These are phyloP conservation scores for Coniochaeta sp. DNA, from an alignment of 2,329 filamentous ascomycete genomes.

Conservation along the genomic window DNA sequence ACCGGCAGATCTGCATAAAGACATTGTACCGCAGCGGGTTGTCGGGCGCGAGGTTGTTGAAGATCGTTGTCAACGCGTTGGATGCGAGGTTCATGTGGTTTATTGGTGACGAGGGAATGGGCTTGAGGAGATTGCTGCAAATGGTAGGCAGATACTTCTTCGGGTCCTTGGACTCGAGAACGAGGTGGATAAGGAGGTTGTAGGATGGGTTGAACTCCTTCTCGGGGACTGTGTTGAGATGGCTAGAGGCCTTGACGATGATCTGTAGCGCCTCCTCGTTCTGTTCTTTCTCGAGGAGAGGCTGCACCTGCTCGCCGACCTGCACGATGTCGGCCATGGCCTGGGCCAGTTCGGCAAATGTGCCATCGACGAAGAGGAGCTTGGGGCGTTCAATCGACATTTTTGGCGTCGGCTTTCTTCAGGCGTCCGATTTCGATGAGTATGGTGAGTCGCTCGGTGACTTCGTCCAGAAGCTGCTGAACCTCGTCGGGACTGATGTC, in stretches of 20 bases:
- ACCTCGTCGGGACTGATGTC: not conserved
- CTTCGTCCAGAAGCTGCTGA: not conserved
- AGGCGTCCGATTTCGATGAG: not conserved
- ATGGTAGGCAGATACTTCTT: slow-evolving; percentile 81
- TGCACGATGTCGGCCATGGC: slow-evolving; percentile 96
- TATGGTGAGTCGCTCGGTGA: not conserved
- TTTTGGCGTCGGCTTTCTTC: slow-evolving; percentile 10
- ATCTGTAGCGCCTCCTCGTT: slow-evolving; percentile 87
- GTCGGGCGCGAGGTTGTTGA: slow-evolving; percentile 78
- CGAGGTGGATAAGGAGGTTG: slow-evolving; percentile 92
- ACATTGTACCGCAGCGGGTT: slow-evolving; percentile 84
- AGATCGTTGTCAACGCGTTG: slow-evolving; percentile 86
- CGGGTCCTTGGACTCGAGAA: slow-evolving; percentile 76
- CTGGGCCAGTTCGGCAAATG: slow-evolving; percentile 84
- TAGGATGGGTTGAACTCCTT: slow-evolving; percentile 95
- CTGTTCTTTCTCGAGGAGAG: slow-evolving; percentile 64
- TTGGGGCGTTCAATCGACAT: slow-evolving; percentile 39
- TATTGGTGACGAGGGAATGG: slow-evolving; percentile 75
- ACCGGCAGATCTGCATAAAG: slow-evolving; percentile 78
- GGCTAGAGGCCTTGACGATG: slow-evolving; percentile 71
- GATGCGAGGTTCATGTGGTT: slow-evolving; percentile 83
- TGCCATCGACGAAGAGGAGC: slow-evolving; percentile 77
- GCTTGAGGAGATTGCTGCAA: slow-evolving; percentile 82
- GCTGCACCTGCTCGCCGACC: slow-evolving; percentile 67
- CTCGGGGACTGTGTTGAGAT: slow-evolving; percentile 80